phyloP scores from a whole-genome alignment of 2,329 filamentous ascomycete species.

The Verticillium longisporum region DNA sequence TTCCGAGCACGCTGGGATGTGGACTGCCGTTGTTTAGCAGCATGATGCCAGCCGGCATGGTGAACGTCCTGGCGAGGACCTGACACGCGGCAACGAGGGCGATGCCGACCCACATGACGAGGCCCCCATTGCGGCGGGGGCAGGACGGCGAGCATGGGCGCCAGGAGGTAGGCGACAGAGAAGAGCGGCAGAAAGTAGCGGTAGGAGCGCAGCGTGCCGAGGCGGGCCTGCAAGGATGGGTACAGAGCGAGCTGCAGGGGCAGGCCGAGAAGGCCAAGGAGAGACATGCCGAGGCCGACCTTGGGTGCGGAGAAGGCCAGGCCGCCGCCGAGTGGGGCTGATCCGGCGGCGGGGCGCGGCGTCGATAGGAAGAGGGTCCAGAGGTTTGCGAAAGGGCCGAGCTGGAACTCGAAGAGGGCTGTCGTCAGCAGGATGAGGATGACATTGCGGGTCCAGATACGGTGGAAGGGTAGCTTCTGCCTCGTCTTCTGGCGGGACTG shows the following conservation, averaged over 20 bases:
- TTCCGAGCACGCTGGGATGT: slow-evolving; percentile 50
- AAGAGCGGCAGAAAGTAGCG: slow-evolving; percentile 59
- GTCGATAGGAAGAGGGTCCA: slow-evolving; percentile 65
- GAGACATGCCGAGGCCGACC: slow-evolving; percentile 62
- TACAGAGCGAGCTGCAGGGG: slow-evolving; percentile 63
- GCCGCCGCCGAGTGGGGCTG: slow-evolving; percentile 50
- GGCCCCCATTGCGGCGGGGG: slow-evolving; percentile 42
- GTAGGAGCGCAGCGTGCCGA: slow-evolving; percentile 63
- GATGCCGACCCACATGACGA: slow-evolving; percentile 54
- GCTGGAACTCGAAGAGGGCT: slow-evolving; percentile 65
- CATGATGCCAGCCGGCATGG: slow-evolving; percentile 50
- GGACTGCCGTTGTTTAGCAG: slow-evolving; percentile 55
- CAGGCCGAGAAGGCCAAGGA: slow-evolving; percentile 64
- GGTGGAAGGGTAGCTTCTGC: slow-evolving; percentile 26
- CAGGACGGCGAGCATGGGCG: slow-evolving; percentile 59
- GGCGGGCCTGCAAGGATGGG: slow-evolving; percentile 54
- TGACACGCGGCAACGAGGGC: slow-evolving; percentile 58
- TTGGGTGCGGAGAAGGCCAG: slow-evolving; percentile 60
- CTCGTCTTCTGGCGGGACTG: slow-evolving; percentile 5
- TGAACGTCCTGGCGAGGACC: slow-evolving; percentile 67
- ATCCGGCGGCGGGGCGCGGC: slow-evolving; percentile 37
- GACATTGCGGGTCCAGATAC: slow-evolving; percentile 40
- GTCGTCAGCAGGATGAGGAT: slow-evolving; percentile 51
- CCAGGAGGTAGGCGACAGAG: slow-evolving; percentile 58
- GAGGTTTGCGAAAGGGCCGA: slow-evolving; percentile 60